A percentile compares a stretch with the other conserved stretches of the same genome.
These are phyloP conservation scores for Calophaca sinica DNA, from an alignment of 306 rosid species.

Conservation along the genomic window DNA sequence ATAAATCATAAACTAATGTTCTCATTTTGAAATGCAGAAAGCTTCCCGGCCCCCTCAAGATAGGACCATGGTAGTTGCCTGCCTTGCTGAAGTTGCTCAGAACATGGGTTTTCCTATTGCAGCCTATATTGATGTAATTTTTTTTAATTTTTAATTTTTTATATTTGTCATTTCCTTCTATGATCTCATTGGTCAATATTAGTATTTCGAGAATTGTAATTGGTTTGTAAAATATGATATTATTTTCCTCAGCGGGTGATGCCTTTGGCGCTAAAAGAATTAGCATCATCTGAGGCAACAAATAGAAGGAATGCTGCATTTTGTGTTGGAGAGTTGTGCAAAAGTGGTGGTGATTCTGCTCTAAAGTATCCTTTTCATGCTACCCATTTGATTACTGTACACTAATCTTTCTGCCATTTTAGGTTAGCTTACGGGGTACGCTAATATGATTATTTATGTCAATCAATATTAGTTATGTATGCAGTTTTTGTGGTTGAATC, in stretches of 20 bases:
- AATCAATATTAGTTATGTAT: slow-evolving; percentile 4
- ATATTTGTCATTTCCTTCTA: background rate
- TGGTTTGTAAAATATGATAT: slow-evolving; percentile 45
- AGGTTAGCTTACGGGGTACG: background rate
- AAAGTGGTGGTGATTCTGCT: slow-evolving; percentile 85
- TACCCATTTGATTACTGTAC: slow-evolving; percentile 19
- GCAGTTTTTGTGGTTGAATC: slow-evolving; percentile 34
- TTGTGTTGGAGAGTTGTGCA: slow-evolving; percentile 98
- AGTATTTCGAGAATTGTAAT: slow-evolving; percentile 16
- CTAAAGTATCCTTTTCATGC: slow-evolving; percentile 75
- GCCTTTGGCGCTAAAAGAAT: slow-evolving; percentile 89
- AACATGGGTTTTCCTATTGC: slow-evolving; percentile 98
- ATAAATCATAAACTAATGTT: slow-evolving; percentile 42
- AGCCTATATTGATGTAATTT: slow-evolving; percentile 79
- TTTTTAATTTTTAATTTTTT: too few species aligned
- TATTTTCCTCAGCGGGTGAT: slow-evolving; percentile 72
- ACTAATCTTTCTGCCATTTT: slow-evolving; percentile 26
- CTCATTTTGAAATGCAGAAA: slow-evolving; percentile 70
- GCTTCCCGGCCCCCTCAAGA: slow-evolving; percentile 89
- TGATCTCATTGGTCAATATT: slow-evolving; percentile 14
- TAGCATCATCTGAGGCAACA: slow-evolving; percentile 85
- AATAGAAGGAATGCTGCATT: slow-evolving; percentile 99
- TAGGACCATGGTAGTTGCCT: slow-evolving; percentile 98
- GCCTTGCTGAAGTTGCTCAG: slow-evolving; percentile 99
- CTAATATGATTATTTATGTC: slow-evolving; percentile 25